Base-by-base conservation (phyloP, 2,329 filamentous ascomycete genomes). In the Neocucurbitaria cava region DNA sequence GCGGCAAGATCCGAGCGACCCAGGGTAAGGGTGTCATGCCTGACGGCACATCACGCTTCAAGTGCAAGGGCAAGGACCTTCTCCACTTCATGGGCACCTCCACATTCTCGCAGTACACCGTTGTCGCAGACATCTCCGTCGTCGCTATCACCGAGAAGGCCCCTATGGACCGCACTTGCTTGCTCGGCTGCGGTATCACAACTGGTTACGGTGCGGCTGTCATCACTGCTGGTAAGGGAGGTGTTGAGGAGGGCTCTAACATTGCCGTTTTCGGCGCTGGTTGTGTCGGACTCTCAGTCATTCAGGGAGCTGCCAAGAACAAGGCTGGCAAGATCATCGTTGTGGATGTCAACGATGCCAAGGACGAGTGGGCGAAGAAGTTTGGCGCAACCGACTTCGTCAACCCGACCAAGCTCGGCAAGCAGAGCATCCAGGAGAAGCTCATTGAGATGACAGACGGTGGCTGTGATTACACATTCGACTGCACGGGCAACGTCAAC, bases 41-140 rank as follows among this genome's bases (percentile, higher is more conserved):
- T 53, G 95, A 99, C 78, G 94, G 94, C 70, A 98, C 94, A 64
- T 89, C 90, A 53, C 90, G 95, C 71, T 97, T 98, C 87, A 91
- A 86, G 79, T 92, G 89, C 85, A 95, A 94, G 79, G 95, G 95
- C 78, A 89, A 97, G 82, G 90, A 96, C 70, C 85, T 99, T 58
- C 87, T 98, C 54, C 95, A 98, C 83, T 99, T 98, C 83, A 99
- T 99, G 95, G 95, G 95, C 71, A 96, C 92, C 52, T 97, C 93
- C 33, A 99, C 95, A 68, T 99, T 99, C 84, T 96, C 92, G 28
- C 95, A 99, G 81, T 99, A 96, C 83, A 98, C 95, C 53, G 95
- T 99, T 62, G 92, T 99, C 33, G 94, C 95, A 76, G 95, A 99
- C 78, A 98, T 99, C 80, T 97, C 93, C 44, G 95, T 97, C 53